phyloP scores from a whole-genome alignment of 2,329 filamentous ascomycete species.

The Ceratocystis destructans region DNA sequence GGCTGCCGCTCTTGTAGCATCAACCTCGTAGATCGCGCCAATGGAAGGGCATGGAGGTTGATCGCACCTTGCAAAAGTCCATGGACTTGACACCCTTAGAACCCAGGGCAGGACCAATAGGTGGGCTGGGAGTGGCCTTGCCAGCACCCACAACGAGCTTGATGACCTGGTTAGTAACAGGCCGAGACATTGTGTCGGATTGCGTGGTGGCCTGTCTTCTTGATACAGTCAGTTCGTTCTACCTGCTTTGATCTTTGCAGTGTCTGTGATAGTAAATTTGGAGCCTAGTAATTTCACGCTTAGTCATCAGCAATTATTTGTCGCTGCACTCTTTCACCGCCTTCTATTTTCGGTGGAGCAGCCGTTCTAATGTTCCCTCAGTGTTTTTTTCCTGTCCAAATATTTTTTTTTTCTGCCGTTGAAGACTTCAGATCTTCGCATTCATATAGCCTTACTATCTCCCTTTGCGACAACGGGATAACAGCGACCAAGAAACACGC shows the following conservation, averaged over 20 bases:
- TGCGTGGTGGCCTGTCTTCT: neutral
- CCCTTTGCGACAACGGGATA: neutral
- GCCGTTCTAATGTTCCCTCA: neutral
- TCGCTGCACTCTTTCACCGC: constrained; percentile 3
- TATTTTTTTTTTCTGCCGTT: constrained; percentile 19
- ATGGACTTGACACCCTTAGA: constrained; percentile 98
- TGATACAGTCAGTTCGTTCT: neutral
- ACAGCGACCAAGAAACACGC: neutral
- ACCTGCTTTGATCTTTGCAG: neutral
- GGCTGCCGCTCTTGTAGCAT: neutral
- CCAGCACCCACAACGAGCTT: constrained; percentile 97
- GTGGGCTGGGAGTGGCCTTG: constrained; percentile 85
- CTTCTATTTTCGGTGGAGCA: constrained; percentile 8
- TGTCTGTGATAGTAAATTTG: constrained; percentile 17
- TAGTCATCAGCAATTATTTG: constrained; percentile 10
- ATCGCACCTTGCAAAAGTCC: constrained; percentile 89
- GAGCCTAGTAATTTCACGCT: neutral
- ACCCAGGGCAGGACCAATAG: constrained; percentile 89
- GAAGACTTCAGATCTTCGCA: constrained; percentile 6
- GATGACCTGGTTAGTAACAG: constrained; percentile 57
- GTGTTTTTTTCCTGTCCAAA: constrained; percentile 17
- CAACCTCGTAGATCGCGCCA: neutral
- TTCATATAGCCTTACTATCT: neutral
- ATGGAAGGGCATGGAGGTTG: neutral
- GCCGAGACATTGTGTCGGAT: constrained; percentile 37